Percentiles rank a stretch among this genome's conserved stretches.
phyloP scores from a whole-genome alignment of 371 early-diverging fungal species.

The Haplosporangium sp. region DNA sequence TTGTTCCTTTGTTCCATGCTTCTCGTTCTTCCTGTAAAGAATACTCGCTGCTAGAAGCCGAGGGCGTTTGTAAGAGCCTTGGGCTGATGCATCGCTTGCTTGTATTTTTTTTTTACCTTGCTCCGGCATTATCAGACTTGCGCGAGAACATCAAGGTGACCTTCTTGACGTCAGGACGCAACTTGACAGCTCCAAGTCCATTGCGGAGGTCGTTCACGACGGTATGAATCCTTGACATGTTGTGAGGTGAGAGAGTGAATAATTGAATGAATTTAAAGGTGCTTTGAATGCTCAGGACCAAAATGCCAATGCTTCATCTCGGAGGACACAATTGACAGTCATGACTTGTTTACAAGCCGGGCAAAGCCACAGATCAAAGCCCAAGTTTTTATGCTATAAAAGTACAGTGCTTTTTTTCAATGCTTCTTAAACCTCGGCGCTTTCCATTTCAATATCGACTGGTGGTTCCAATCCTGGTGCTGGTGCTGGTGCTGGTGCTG shows the following conservation, averaged over 20 bases:
- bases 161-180: slow-evolving; percentile 65
- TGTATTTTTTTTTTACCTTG: slow-evolving; percentile 58
- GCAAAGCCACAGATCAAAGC: no score
- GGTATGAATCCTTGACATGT: slow-evolving; percentile 34
- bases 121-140: slow-evolving; percentile 66
- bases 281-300: neutral
- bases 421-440: neutral
- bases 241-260: neutral
- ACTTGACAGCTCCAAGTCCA: slow-evolving; percentile 65
- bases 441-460: neutral
- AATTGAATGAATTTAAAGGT: no score
- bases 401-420: no score
- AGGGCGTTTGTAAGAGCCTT: no score
- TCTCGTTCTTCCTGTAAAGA: no score
- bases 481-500: slow-evolving; percentile 1
- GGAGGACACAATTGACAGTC: neutral
- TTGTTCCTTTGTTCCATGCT: no score
- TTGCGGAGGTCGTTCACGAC: slow-evolving; percentile 52
- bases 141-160: slow-evolving; percentile 66
- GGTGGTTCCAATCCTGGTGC: no score
- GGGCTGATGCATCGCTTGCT: neutral
- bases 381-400: no score
- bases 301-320: neutral
- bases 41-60: no score
- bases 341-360: no score